phyloP scores from a whole-genome alignment of 2,329 filamentous ascomycete species.

The Emericellopsis cladophorae region DNA sequence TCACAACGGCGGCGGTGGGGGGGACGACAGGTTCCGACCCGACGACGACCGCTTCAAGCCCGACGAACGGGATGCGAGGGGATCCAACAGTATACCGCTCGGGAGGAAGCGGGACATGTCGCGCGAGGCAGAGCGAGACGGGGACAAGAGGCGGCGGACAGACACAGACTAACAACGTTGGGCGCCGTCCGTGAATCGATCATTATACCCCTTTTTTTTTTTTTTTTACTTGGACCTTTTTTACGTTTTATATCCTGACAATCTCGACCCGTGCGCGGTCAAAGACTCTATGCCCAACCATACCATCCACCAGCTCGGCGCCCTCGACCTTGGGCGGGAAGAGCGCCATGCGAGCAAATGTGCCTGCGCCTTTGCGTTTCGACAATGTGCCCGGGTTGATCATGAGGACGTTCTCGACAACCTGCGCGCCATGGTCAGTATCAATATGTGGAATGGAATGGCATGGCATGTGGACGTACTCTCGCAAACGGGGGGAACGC shows the following conservation, averaged over 20 bases:
- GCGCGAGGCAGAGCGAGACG: slow-evolving; percentile 37
- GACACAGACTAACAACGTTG: slow-evolving; percentile 21
- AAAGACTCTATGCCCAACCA: slow-evolving; percentile 65
- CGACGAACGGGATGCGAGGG: slow-evolving; percentile 33
- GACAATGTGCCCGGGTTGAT: slow-evolving; percentile 85
- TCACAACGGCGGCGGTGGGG: slow-evolving; percentile 18
- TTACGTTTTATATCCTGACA: slow-evolving; percentile 48
- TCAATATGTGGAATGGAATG: neutral
- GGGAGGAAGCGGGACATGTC: slow-evolving; percentile 53
- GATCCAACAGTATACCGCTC: slow-evolving; percentile 59
- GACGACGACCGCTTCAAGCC: slow-evolving; percentile 41
- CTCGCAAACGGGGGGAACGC: slow-evolving; percentile 77
- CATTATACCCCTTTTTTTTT: neutral
- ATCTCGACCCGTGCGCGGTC: slow-evolving; percentile 81
- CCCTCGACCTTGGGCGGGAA: slow-evolving; percentile 47
- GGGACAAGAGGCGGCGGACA: slow-evolving; percentile 47
- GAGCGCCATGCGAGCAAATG: slow-evolving; percentile 69
- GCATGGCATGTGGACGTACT: slow-evolving; percentile 34
- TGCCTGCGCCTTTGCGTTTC: slow-evolving; percentile 74
- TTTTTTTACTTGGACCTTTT: neutral
- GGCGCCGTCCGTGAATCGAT: neutral
- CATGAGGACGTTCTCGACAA: slow-evolving; percentile 78
- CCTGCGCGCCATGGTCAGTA: slow-evolving; percentile 32
- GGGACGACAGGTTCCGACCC: slow-evolving; percentile 56
- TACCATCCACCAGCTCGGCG: slow-evolving; percentile 40